A percentile compares a stretch with the other conserved stretches of the same genome.
Conservation (phyloP, 257 asterid species). For the Solanum raphanifolium region DNA sequence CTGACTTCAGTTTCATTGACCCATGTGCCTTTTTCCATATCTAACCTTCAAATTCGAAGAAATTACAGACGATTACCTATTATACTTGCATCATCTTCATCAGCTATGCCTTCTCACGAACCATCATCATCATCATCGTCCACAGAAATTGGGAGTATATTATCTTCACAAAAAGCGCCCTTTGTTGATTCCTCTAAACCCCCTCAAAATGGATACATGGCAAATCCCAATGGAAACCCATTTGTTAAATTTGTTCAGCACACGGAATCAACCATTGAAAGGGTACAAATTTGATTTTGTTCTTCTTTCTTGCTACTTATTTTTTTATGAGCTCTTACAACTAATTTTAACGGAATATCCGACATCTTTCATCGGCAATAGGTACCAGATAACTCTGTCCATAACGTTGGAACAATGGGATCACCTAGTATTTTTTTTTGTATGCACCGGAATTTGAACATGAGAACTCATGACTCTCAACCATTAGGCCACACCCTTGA, state of each 20-base stretch:
- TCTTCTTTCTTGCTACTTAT: background rate
- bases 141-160: conserved; percentile 19
- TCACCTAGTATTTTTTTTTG: background rate
- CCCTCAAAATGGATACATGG: conserved; percentile 17
- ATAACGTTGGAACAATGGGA: background rate
- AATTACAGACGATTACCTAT: conserved; percentile 11
- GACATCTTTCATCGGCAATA: background rate
- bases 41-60: conserved; percentile 11
- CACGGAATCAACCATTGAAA: conserved; percentile 67
- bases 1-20: conserved; percentile 20
- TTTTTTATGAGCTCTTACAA: background rate
- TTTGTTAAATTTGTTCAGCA: conserved; percentile 40
- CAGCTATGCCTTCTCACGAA: conserved; percentile 32
- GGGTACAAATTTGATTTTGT: conserved; percentile 26
- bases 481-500: background rate
- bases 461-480: background rate
- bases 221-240: conserved; percentile 40
- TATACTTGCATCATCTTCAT: conserved; percentile 29
- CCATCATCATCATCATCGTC: conserved; percentile 33
- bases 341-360: background rate
- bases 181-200: conserved; percentile 22
- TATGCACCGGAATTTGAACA: background rate
- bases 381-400: background rate
- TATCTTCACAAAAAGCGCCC: conserved; percentile 21
- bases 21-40: conserved; percentile 22